These are phyloP conservation scores for Veloporphyrellus conicus DNA, from an alignment of 1,284 basidiomycete species.

Conservation along the genomic window DNA sequence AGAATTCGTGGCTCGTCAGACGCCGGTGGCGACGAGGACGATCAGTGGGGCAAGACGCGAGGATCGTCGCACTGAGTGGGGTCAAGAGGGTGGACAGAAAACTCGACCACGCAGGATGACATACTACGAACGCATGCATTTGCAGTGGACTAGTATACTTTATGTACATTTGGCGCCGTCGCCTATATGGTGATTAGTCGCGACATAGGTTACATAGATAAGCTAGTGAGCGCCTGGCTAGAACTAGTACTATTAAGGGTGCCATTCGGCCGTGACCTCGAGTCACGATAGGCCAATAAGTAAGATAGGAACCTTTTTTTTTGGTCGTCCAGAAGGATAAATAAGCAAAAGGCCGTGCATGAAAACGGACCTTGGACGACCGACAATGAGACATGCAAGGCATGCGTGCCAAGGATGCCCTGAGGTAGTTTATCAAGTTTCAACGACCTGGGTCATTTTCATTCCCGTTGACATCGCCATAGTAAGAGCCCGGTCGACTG, in stretches of 20 bases:
- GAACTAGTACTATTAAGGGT: conserved; percentile 3
- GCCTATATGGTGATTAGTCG: conserved; percentile 12
- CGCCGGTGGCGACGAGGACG: conserved; percentile 12
- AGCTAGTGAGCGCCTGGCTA: conserved; percentile 20
- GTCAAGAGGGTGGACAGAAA: not conserved
- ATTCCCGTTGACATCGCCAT: conserved; percentile 32
- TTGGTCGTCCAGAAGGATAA: conserved; percentile 4
- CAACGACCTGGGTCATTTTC: conserved; percentile 18
- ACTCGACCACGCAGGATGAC: conserved; percentile 1
- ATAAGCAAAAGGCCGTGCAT: conserved; percentile 4
- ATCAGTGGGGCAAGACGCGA: conserved; percentile 17
- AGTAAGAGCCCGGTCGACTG: conserved; percentile 24
- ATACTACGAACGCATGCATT: too few species aligned
- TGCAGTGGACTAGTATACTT: too few species aligned
- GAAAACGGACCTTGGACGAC: conserved; percentile 7
- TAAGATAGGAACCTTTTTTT: conserved; percentile 8
- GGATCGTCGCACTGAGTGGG: conserved; percentile 12
- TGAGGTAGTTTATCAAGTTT: conserved; percentile 5
- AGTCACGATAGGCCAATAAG: conserved; percentile 14
- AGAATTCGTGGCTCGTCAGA: conserved; percentile 7
- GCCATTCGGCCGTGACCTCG: conserved; percentile 5
- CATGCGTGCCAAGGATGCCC: conserved; percentile 10
- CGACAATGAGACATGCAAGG: conserved; percentile 3
- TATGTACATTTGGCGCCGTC: conserved; percentile 22
- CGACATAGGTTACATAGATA: conserved; percentile 28